Conservation (phyloP, 768 basidiomycete genomes). For the Kwoniella europaea region DNA sequence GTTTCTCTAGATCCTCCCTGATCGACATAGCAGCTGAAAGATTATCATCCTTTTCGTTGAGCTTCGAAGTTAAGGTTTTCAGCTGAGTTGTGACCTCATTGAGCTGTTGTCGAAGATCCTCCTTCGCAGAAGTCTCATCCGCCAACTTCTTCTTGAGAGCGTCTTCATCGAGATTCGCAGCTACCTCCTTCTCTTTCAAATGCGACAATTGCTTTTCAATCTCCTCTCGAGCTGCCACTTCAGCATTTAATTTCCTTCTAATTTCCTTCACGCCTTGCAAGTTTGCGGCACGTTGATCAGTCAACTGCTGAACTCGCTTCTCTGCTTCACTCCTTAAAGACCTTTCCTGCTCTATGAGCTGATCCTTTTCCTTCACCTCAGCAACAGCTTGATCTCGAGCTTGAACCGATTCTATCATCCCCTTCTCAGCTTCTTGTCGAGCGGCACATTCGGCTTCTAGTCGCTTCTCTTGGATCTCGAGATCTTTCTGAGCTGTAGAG, state of each 20-base stretch:
- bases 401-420: background rate
- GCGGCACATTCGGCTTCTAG: slow-evolving; percentile 10
- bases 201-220: slow-evolving; percentile 6
- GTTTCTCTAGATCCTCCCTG: background rate
- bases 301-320: slow-evolving; percentile 2
- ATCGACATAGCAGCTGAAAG: background rate
- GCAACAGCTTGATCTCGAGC: slow-evolving; percentile 13
- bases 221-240: background rate
- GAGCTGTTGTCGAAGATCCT: background rate
- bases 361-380: background rate
- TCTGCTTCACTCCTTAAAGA: background rate
- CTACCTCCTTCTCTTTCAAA: slow-evolving; percentile 4
- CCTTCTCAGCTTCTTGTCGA: slow-evolving; percentile 13
- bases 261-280: slow-evolving; percentile 4
- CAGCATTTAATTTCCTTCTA: slow-evolving; percentile 5
- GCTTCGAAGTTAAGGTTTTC: background rate
- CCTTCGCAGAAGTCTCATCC: slow-evolving; percentile 3
- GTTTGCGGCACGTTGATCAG: slow-evolving; percentile 9
- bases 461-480: slow-evolving; percentile 12
- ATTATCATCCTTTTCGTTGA: background rate
- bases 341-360: background rate
- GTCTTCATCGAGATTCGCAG: background rate
- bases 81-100: background rate
- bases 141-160: background rate
- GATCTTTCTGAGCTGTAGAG: slow-evolving; percentile 13